Evolutionary conservation across 2,329 filamentous ascomycete genomes (phyloP).

Genomic region (Ceratocystis cubensis): DNA sequence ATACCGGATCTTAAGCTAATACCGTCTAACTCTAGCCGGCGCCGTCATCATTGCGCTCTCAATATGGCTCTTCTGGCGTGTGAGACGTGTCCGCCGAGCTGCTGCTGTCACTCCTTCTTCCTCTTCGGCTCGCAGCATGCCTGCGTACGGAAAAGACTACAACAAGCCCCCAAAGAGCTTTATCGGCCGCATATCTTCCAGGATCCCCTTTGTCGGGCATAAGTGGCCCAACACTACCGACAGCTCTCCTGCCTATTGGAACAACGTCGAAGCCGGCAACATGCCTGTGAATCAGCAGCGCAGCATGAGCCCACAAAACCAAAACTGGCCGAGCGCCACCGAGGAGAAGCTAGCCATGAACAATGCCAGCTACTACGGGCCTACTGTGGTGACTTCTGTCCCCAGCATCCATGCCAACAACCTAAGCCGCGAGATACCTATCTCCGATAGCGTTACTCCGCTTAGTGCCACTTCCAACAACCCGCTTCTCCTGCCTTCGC

Average conservation of each 20-base stretch:
- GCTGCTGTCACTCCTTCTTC: neutral
- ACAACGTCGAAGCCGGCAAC: conserved; percentile 15
- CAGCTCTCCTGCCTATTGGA: neutral
- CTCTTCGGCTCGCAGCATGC: neutral
- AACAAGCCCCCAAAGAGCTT: neutral
- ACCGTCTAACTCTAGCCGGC: conserved; percentile 1
- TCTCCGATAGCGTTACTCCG: neutral
- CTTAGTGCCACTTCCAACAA: conserved; percentile 3
- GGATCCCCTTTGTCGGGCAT: conserved; percentile 12
- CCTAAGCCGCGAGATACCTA: neutral
- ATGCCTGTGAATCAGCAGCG: conserved; percentile 3
- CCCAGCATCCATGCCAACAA: neutral
- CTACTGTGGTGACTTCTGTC: neutral
- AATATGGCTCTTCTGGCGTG: conserved; percentile 18
- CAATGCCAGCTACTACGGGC: neutral
- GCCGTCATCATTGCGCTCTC: conserved; percentile 11
- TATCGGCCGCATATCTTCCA: conserved; percentile 5
- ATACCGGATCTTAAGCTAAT: neutral
- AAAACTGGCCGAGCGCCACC: conserved; percentile 6
- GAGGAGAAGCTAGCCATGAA: conserved; percentile 12
- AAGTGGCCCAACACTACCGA: neutral
- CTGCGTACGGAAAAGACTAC: neutral
- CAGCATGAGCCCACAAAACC: conserved; percentile 1
- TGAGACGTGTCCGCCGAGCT: conserved; percentile 11
- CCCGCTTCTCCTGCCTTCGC: conserved; percentile 4